Base-by-base conservation (phyloP, 805 yeast species). In the Candida saitoana region DNA sequence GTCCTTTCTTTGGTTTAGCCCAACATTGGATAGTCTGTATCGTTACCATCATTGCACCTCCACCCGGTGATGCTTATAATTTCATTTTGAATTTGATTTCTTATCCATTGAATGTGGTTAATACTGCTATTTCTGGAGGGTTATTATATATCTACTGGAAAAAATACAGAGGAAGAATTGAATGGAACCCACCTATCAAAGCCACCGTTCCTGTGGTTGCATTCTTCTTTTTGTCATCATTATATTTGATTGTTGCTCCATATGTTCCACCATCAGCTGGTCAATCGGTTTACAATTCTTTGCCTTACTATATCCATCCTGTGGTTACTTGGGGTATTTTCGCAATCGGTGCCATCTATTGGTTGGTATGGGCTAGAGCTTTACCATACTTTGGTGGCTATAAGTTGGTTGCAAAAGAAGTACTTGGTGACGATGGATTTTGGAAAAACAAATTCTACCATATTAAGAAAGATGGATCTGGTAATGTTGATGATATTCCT, bases 31-130 rank as follows among this genome's bases (percentile, higher is more conserved):
- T 82, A 36, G 82, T 86, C 14, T 84, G 90, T 66, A 63, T 83
- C 32, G 70, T 87, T 40, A 80, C 88, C 38, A 78, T 87, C 46
- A 56, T 85, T 36, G 93, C 91, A 3, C 87, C 87, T 33, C 69
- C 69, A 33, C 86, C 90, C 18, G 95, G 93, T 43, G 95, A 86
- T 57, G 95, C 95, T 37, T 87, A 85, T 67, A 83, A 84, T 61
- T 84, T 87, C 59, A 79, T 87, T 50, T 60, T 84, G 61, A 86
- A 87, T 63, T 71, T 87, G 67, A 82, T 85, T 52, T 80, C 91
- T 2, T 87, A 87, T 60, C 91, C 95, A 38, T 75, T 82, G 66
- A 83, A 87, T 55, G 82, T 87, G 39, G 83, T 87, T 54, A 83
- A 86, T 59, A 67, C 81, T 22, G 69, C 71, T 34, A 79, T 87